Conservation (phyloP, 768 basidiomycete species). For the Lepiota brunneoincarnata region DNA sequence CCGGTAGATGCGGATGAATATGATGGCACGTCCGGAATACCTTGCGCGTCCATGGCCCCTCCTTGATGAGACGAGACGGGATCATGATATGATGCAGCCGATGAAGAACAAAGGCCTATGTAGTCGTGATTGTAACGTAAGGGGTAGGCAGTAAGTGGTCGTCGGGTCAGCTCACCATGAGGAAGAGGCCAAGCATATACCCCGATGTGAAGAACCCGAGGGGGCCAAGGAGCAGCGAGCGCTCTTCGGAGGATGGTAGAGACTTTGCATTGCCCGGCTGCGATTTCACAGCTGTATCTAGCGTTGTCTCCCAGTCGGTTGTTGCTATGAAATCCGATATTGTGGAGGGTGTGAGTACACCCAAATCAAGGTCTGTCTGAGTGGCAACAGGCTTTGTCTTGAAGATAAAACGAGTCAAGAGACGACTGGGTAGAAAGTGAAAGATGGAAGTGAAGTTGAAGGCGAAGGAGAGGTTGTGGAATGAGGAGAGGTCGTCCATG, state of each 20-base stretch:
- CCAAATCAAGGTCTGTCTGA: slow-evolving; percentile 8
- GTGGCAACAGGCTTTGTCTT: slow-evolving; percentile 15
- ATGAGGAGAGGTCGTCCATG: slow-evolving; percentile 8
- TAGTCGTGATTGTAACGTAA: background rate
- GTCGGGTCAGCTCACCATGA: slow-evolving; percentile 47
- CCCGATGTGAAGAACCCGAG: slow-evolving; percentile 75
- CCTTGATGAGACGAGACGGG: slow-evolving; percentile 47
- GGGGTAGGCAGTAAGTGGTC: background rate
- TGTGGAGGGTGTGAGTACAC: slow-evolving; percentile 4
- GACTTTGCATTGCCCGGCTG: background rate
- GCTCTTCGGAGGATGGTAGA: slow-evolving; percentile 3
- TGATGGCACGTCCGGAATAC: slow-evolving; percentile 22
- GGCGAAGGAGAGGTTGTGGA: slow-evolving; percentile 43
- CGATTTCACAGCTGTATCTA: slow-evolving; percentile 3
- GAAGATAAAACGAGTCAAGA: slow-evolving; percentile 17
- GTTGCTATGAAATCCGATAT: slow-evolving; percentile 13
- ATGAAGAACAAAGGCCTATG: slow-evolving; percentile 65
- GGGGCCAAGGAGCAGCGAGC: slow-evolving; percentile 47
- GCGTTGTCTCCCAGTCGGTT: slow-evolving; percentile 13
- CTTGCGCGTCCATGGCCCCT: slow-evolving; percentile 16
- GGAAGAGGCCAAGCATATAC: slow-evolving; percentile 63
- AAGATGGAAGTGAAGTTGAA: slow-evolving; percentile 37
- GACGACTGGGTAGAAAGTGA: slow-evolving; percentile 26
- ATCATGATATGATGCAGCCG: slow-evolving; percentile 78
- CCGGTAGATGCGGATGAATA: slow-evolving; percentile 28